Conservation (phyloP, 1,284 basidiomycete genomes). For the Malassezia sp. region DNA sequence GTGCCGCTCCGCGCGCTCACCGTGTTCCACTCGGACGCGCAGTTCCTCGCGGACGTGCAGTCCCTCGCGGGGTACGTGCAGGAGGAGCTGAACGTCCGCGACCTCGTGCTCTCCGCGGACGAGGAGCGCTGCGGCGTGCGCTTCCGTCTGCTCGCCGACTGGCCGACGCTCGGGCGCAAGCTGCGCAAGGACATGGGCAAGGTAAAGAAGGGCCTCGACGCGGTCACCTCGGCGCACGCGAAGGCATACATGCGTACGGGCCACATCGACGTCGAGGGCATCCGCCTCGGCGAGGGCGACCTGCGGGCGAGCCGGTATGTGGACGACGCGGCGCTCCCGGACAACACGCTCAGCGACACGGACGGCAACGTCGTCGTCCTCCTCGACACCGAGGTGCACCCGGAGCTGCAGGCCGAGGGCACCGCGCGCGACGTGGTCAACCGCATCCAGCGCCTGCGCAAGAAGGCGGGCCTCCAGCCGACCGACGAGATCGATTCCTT, state of each 20-base stretch:
- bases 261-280: slow-evolving; percentile 74
- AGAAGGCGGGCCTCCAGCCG: slow-evolving; percentile 85
- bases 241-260: slow-evolving; percentile 67
- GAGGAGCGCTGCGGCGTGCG: slow-evolving; percentile 75
- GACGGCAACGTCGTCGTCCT: slow-evolving; percentile 90
- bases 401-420: slow-evolving; percentile 77
- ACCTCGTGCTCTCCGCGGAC: slow-evolving; percentile 76
- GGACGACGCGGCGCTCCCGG: slow-evolving; percentile 52
- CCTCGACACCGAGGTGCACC: slow-evolving; percentile 74
- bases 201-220: slow-evolving; percentile 77
- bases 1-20: slow-evolving; percentile 84
- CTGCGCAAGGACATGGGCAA: slow-evolving; percentile 82
- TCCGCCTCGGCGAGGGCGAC: slow-evolving; percentile 78
- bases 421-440: slow-evolving; percentile 82
- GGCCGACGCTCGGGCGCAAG: slow-evolving; percentile 85
- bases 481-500: slow-evolving; percentile 88
- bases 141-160: slow-evolving; percentile 87
- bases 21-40: slow-evolving; percentile 78
- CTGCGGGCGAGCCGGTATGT: slow-evolving; percentile 81
- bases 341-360: slow-evolving; percentile 67
- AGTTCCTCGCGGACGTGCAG: slow-evolving; percentile 76
- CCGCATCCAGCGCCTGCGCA: slow-evolving; percentile 87
- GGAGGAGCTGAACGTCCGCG: slow-evolving; percentile 89
- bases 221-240: slow-evolving; percentile 68
- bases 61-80: slow-evolving; percentile 78